Percentiles rank a stretch among this genome's conserved stretches.
Evolutionary conservation across 2,329 filamentous ascomycete genomes (phyloP).

Genomic region (Xylariaceae sp.): DNA sequence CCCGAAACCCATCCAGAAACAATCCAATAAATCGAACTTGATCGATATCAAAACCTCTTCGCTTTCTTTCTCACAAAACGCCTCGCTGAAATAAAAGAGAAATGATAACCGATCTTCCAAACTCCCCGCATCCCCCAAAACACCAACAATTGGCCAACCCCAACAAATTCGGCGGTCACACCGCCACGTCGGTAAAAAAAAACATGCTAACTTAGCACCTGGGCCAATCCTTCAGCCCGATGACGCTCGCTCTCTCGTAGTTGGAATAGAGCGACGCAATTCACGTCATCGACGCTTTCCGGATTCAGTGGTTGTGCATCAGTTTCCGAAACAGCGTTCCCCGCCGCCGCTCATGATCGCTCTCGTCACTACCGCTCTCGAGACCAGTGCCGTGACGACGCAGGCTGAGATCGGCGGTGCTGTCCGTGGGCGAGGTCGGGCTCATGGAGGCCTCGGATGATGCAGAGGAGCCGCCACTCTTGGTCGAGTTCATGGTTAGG

Average conservation of each 20-base stretch:
- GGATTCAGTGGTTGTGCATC: not conserved
- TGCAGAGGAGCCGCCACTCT: constrained; percentile 32
- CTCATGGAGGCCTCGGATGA: not conserved
- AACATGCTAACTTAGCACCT: too few relatives aligned
- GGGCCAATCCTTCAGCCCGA: too few relatives aligned
- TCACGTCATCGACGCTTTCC: too few relatives aligned
- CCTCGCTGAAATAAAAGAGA: not conserved
- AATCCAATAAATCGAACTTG: too few relatives aligned
- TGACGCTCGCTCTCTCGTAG: too few relatives aligned
- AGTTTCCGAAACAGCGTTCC: constrained; percentile 20
- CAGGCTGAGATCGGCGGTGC: constrained; percentile 20
- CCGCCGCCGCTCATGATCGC: constrained; percentile 20
- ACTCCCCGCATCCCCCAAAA: too few relatives aligned
- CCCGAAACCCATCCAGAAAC: too few relatives aligned
- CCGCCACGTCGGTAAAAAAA: not conserved
- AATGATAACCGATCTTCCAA: too few relatives aligned
- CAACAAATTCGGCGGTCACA: not conserved
- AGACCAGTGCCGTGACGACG: constrained; percentile 18
- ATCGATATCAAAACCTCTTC: not conserved
- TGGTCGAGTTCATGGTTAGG: constrained; percentile 43
- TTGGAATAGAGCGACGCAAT: too few relatives aligned
- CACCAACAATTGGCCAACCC: too few relatives aligned
- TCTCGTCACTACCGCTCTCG: constrained; percentile 7
- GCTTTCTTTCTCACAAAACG: not conserved
- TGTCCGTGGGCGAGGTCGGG: constrained; percentile 12